A percentile compares a stretch with the other conserved stretches of the same genome.
phyloP scores from a whole-genome alignment of 495 filamentous ascomycete genomes.

The Penicillium chermesinum region DNA sequence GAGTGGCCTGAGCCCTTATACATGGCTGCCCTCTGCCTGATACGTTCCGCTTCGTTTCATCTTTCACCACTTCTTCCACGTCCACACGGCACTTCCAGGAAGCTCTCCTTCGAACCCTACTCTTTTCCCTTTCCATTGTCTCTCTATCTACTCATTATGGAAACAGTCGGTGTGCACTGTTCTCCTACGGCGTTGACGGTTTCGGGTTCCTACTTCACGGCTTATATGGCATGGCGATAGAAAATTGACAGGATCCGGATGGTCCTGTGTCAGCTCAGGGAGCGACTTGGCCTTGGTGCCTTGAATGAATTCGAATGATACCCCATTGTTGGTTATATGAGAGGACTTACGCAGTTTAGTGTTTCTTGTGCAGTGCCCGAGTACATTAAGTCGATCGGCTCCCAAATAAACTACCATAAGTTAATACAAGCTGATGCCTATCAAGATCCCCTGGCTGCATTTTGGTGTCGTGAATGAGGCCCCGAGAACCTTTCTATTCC shows the following conservation, averaged over 20 bases:
- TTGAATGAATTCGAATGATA: conserved; percentile 27
- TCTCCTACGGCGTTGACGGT: neutral
- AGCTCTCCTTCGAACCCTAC: no score
- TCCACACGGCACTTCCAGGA: no score
- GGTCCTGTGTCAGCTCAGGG: neutral
- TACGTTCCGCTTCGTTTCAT: neutral
- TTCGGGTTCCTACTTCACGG: neutral
- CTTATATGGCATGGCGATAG: neutral
- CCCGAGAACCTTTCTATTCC: neutral
- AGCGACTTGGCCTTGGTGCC: conserved; percentile 9
- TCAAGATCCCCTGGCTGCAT: no score
- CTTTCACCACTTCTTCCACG: neutral
- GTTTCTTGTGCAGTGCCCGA: neutral
- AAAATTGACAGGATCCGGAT: neutral
- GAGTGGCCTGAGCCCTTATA: neutral
- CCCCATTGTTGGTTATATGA: conserved; percentile 14
- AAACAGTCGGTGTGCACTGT: neutral
- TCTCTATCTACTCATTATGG: neutral
- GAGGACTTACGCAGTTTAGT: neutral
- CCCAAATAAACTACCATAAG: neutral
- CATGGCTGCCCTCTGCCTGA: neutral
- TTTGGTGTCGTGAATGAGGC: no score
- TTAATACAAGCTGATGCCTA: neutral
- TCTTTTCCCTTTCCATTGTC: no score
- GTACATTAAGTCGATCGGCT: neutral